phyloP scores from a whole-genome alignment of 2,329 filamentous ascomycete species.

The Fusarium kyushuense region DNA sequence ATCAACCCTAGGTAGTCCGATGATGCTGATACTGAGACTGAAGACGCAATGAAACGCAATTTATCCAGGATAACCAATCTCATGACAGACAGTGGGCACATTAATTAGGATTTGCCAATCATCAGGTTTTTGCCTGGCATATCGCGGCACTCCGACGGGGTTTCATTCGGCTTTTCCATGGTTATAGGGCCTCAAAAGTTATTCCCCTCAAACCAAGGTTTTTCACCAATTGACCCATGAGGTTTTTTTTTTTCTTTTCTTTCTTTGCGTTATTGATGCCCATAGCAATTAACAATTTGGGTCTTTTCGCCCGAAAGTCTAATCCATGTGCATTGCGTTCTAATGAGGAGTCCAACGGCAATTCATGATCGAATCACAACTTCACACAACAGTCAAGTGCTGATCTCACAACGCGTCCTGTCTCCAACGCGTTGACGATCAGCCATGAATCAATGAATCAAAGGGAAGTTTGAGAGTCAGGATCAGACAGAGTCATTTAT shows the following conservation, averaged over 20 bases:
- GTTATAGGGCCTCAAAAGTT: slow-evolving; percentile 16
- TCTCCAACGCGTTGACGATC: slow-evolving; percentile 22
- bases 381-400: slow-evolving; percentile 31
- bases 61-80: slow-evolving; percentile 21
- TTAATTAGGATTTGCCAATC: slow-evolving; percentile 26
- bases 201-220: slow-evolving; percentile 22
- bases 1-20: slow-evolving; percentile 4
- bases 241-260: not conserved
- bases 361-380: slow-evolving; percentile 19
- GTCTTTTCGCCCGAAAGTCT: slow-evolving; percentile 5
- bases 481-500: not conserved
- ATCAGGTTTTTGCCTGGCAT: slow-evolving; percentile 18
- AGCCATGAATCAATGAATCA: not conserved
- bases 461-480: not conserved
- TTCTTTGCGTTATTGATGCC: not conserved
- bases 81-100: slow-evolving; percentile 15
- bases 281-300: slow-evolving; percentile 3
- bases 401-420: slow-evolving; percentile 27
- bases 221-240: slow-evolving; percentile 12
- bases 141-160: slow-evolving; percentile 30
- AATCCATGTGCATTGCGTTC: slow-evolving; percentile 1
- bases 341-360: slow-evolving; percentile 1
- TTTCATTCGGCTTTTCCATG: slow-evolving; percentile 32
- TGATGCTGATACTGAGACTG: slow-evolving; percentile 1
- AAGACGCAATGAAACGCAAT: slow-evolving; percentile 35